A percentile compares a stretch with the other conserved stretches of the same genome.
phyloP scores from a whole-genome alignment of 768 basidiomycete genomes.

The Lentinula aciculospora region DNA sequence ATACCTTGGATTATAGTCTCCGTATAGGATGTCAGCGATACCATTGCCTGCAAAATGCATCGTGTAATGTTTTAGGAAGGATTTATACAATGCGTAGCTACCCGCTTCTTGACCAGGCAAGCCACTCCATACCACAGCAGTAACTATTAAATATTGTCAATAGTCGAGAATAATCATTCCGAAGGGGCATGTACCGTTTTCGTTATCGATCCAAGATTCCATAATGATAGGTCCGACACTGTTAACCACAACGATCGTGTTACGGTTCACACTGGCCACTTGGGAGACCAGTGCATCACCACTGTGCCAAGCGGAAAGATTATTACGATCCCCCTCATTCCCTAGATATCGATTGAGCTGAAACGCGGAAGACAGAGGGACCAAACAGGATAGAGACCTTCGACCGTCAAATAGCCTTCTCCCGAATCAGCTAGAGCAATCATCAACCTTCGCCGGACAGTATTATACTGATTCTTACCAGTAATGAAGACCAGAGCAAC shows the following conservation, averaged over 20 bases:
- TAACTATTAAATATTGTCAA: slow-evolving; percentile 2
- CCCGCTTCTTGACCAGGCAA: slow-evolving; percentile 63
- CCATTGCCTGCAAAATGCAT: slow-evolving; percentile 37
- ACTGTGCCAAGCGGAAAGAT: slow-evolving; percentile 44
- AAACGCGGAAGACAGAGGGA: too few species aligned
- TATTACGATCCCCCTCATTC: slow-evolving; percentile 50
- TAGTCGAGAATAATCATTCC: background rate
- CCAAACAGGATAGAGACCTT: slow-evolving; percentile 19
- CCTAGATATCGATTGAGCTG: slow-evolving; percentile 33
- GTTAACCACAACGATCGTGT: slow-evolving; percentile 65
- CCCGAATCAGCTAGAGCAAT: slow-evolving; percentile 29
- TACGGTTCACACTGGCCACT: slow-evolving; percentile 49
- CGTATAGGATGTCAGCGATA: slow-evolving; percentile 54
- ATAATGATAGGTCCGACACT: slow-evolving; percentile 55
- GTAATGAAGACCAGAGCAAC: slow-evolving; percentile 53
- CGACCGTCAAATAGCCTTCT: slow-evolving; percentile 40
- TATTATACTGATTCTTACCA: slow-evolving; percentile 13
- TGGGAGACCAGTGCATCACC: slow-evolving; percentile 42
- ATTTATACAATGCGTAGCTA: slow-evolving; percentile 12
- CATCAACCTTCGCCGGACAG: background rate
- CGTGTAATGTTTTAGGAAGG: background rate
- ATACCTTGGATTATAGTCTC: slow-evolving; percentile 54
- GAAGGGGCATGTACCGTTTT: slow-evolving; percentile 31
- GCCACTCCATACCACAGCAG: slow-evolving; percentile 35
- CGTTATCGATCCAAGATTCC: slow-evolving; percentile 53